Percentiles rank a stretch among this genome's conserved stretches.
phyloP scores from a whole-genome alignment of 225 moss, liverwort and hornwort genomes.

The Thuidium tamariscinum region DNA sequence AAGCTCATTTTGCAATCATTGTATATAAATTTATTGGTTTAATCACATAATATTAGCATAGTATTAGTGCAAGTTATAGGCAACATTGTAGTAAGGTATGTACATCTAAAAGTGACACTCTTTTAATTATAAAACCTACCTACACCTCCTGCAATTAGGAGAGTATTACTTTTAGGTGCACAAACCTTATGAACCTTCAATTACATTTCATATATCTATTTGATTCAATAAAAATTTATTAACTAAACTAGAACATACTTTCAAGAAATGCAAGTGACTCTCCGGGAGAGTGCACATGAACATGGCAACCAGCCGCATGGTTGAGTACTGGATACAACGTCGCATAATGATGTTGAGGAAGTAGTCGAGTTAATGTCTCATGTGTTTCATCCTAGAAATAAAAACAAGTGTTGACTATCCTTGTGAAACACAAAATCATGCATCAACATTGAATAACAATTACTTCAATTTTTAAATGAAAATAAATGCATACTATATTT shows the following conservation, averaged over 20 bases:
- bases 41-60: too few species aligned
- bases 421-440: neutral
- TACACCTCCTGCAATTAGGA: too few species aligned
- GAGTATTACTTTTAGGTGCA: too few species aligned
- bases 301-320: conserved; percentile 13
- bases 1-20: neutral
- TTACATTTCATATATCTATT: neutral
- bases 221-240: neutral
- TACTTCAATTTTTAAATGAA: neutral
- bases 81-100: too few species aligned
- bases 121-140: too few species aligned
- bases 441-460: neutral
- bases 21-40: too few species aligned
- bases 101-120: too few species aligned
- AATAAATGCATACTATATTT: fast-evolving
- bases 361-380: neutral
- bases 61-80: neutral
- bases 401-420: neutral
- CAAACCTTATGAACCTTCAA: neutral
- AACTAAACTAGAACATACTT: neutral
- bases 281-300: neutral
- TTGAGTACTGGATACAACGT: neutral
- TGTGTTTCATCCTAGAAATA: neutral
- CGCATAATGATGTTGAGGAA: neutral
- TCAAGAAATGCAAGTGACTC: neutral